Conservation (phyloP, 257 asterid genomes). For the Solanum chiquidenum region DNA sequence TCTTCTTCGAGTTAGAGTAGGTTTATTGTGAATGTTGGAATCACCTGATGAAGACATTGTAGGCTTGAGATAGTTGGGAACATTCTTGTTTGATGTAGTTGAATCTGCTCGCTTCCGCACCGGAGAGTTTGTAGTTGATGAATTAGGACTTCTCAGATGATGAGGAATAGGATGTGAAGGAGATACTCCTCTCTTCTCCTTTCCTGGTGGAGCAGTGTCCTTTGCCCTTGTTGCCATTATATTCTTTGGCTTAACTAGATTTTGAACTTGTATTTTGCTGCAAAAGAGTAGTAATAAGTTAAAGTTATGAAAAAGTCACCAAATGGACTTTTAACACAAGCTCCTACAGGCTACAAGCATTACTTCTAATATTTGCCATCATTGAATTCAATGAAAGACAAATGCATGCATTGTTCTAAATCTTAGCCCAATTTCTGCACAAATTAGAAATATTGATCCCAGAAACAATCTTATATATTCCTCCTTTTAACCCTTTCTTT, state of each 20-base stretch:
- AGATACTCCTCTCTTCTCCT: slow-evolving; percentile 50
- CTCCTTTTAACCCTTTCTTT: neutral
- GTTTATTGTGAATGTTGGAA: slow-evolving; percentile 5
- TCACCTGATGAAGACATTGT: slow-evolving; percentile 12
- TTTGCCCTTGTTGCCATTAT: slow-evolving; percentile 44
- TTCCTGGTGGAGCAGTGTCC: slow-evolving; percentile 18
- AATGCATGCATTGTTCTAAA: neutral
- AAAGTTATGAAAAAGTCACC: neutral
- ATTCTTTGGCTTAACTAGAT: slow-evolving; percentile 1
- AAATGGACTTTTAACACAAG: neutral
- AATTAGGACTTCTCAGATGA: slow-evolving; percentile 11
- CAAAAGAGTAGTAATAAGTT: neutral
- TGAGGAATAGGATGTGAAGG: slow-evolving; percentile 2
- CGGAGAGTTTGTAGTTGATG: slow-evolving; percentile 16
- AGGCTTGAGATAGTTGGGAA: slow-evolving; percentile 53
- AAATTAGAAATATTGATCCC: neutral
- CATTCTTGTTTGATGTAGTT: slow-evolving; percentile 13
- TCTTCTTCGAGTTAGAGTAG: slow-evolving; percentile 28
- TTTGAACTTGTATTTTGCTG: neutral
- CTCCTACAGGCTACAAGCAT: neutral
- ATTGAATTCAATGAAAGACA: neutral
- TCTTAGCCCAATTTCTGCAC: neutral
- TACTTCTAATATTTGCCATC: neutral
- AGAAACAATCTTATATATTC: neutral
- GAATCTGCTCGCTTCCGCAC: slow-evolving; percentile 9